Base-by-base conservation (phyloP, 106 monocot genomes). In the Alisma plantagoaquatica region DNA sequence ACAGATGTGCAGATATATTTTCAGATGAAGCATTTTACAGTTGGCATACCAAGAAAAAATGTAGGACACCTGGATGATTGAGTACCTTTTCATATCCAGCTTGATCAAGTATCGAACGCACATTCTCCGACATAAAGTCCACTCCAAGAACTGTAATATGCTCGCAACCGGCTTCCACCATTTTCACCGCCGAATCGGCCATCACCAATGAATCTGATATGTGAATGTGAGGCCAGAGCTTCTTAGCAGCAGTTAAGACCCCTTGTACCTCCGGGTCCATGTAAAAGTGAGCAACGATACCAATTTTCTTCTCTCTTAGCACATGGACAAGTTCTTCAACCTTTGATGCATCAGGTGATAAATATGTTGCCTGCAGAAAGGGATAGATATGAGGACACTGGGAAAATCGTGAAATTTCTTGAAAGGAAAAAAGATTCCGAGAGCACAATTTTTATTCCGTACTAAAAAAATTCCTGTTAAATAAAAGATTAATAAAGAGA, bases 251-350 rank as follows among this genome's bases (percentile, higher is more conserved):
- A 61, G 98, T 99, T 51, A 99, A 70, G 26, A 99, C 67, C 53
- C 98, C 98, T 58, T 99, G 98, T 21, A 90, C 98, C 67, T 90
- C 98, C 50, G 90, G 98, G 62, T 99, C 98, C 90, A 99, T 99
- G 61, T 99, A 90, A 56, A 99, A 99, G 50, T 99, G 90, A 31
- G 98, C 85, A 53, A 90, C 98, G 57, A 99, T 74, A 51, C 98
- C 98, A 68, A 99, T 99, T 71, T 90, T 79, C 58, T 99, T 99
- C 52, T 85, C 78, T 62, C 48, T 82, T 22, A 99, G 70, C 26
- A 79, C 63, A 59, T 70, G 72, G 18, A 90, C 90, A 30, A 99
- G 85, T 46, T 99, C 85, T 44, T 49, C 48, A 31, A 82, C 67
- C 82, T 74, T 99, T 28, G 44, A 47, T 31, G 67, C 58, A 31